Base-by-base conservation (phyloP, 345 rosid species). In the Eucalyptus guilfoylei region DNA sequence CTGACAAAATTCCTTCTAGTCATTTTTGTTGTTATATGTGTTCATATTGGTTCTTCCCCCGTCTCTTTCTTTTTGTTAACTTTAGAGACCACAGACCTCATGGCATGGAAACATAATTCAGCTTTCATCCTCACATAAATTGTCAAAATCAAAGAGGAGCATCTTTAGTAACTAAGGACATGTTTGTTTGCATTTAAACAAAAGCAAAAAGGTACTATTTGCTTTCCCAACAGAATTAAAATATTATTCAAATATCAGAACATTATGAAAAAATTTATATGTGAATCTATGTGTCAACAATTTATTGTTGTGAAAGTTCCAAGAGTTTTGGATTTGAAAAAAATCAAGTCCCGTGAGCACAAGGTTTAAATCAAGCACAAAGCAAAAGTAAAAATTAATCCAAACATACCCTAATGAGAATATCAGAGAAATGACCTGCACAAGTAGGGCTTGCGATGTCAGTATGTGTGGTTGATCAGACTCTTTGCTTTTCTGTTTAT, bases 381-480 rank as follows among this genome's bases (percentile, higher is more conserved):
- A 76, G 28, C 9, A 40, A 76, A 76, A 76, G 47, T 21, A 21
- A 76, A 40, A 76, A 11, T 76, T 21, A 72, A 72, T 21, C 45
- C 83, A 37, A 19, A 19, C 45, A 37, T 72, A 24, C 28, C 45
- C 83, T 37, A 72, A 83, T 28, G 34, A 32, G 45, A 86, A 88
- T 50, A 83, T n/a, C 32, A 88, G 30, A 87, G 48, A 47, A 89
- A 72, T 89, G 87, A 92, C 97, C 95, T 92, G 92, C 89, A 90
- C 91, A 90, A 93, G 90, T 67, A 94, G 48, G 88, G 88, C 89
- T 88, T 93, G 95, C 1, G 94, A 90, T 8, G 96, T 95, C 91
- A 95, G 60, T 81, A 95, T 90, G 80, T 95, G 96, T 24, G 86
- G 87, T 81, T 92, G 95, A 92, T 95, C 96, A 89, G 96, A 93